Percentiles rank a stretch among this genome's conserved stretches.
These are phyloP conservation scores for Phytophthora pistaciae DNA, from an alignment of 352 stramenopile species.

Conservation along the genomic window DNA sequence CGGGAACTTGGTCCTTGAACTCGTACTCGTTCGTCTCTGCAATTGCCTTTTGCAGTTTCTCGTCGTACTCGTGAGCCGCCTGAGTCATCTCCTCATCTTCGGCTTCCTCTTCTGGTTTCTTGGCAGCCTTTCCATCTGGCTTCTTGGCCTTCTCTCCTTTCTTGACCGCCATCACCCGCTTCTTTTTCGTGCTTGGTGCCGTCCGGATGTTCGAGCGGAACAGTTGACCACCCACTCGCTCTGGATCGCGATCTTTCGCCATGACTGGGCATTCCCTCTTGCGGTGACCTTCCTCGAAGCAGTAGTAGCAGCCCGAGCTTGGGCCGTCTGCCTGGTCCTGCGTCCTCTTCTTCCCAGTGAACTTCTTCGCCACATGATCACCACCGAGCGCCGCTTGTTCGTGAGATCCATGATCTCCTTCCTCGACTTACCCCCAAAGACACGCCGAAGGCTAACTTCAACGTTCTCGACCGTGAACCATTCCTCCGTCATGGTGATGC, in stretches of 20 bases:
- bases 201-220: neutral
- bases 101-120: too few species aligned
- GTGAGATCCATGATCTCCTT: conserved; percentile 13
- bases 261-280: neutral
- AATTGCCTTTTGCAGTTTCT: neutral
- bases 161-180: neutral
- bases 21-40: neutral
- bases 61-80: neutral
- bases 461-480: conserved; percentile 12
- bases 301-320: neutral
- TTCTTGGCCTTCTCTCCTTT: neutral
- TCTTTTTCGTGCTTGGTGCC: neutral
- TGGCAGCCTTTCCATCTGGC: too few species aligned
- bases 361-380: neutral
- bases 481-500: conserved; percentile 9
- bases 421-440: neutral
- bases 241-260: neutral
- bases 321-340: neutral
- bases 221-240: too few species aligned
- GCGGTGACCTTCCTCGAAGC: neutral
- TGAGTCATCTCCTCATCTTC: too few species aligned
- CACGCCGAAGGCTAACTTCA: neutral
- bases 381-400: neutral
- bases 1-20: neutral
- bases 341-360: neutral